Percentiles rank a stretch among this genome's conserved stretches.
Conservation (phyloP, 2,329 filamentous ascomycete genomes). For the Xylaria sp. region DNA sequence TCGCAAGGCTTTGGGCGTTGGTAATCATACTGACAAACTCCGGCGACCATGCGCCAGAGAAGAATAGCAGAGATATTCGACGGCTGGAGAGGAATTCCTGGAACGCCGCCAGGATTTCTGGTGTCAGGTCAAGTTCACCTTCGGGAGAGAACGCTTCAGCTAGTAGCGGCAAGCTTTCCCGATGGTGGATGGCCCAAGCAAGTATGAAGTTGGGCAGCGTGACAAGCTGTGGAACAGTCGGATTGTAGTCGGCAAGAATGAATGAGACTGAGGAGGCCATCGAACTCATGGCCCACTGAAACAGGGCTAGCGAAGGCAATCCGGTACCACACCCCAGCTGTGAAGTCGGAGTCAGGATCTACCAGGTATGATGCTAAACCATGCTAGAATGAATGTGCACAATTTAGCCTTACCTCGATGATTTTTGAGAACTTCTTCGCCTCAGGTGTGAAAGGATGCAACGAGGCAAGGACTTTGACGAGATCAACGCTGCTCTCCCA, state of each 20-base stretch:
- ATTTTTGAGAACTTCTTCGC: slow-evolving; percentile 49
- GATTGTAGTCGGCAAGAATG: slow-evolving; percentile 80
- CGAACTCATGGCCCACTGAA: slow-evolving; percentile 61
- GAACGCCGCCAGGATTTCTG: slow-evolving; percentile 64
- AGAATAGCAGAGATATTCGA: slow-evolving; percentile 65
- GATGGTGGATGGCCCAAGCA: slow-evolving; percentile 63
- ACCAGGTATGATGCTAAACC: slow-evolving; percentile 13
- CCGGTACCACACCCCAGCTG: slow-evolving; percentile 81
- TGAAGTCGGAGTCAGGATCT: slow-evolving; percentile 37
- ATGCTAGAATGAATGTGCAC: slow-evolving; percentile 11
- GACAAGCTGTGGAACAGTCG: slow-evolving; percentile 75
- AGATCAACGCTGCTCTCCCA: slow-evolving; percentile 87
- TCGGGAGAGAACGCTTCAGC: slow-evolving; percentile 52
- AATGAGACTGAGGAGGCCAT: slow-evolving; percentile 55
- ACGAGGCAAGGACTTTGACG: slow-evolving; percentile 66
- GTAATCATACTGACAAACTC: slow-evolving; percentile 65
- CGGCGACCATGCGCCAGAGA: slow-evolving; percentile 77
- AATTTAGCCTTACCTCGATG: slow-evolving; percentile 56
- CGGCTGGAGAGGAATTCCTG: slow-evolving; percentile 54
- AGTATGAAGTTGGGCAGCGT: slow-evolving; percentile 80
- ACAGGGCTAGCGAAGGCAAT: slow-evolving; percentile 72
- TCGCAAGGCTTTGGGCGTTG: slow-evolving; percentile 24
- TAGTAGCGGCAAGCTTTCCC: slow-evolving; percentile 46
- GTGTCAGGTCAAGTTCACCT: slow-evolving; percentile 66
- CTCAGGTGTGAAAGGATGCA: slow-evolving; percentile 44